A percentile compares a stretch with the other conserved stretches of the same genome.
Conservation (phyloP, 1,284 basidiomycete genomes). For the Earliella scabrosa region DNA sequence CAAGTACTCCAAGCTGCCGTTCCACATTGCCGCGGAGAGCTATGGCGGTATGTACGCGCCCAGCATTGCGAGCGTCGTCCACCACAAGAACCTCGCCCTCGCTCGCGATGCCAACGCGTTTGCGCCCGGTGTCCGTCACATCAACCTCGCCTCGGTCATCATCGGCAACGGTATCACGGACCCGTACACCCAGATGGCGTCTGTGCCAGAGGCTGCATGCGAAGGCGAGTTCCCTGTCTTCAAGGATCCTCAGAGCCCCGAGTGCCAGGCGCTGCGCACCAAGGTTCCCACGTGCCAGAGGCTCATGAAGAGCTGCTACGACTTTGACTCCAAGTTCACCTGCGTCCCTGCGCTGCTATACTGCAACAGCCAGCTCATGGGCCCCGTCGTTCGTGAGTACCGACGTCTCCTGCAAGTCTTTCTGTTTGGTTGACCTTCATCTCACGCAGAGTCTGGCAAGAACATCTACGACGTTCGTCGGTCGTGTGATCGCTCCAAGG, state of each 20-base stretch:
- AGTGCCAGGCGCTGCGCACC: conserved; percentile 65
- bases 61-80: conserved; percentile 77
- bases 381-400: conserved; percentile 62
- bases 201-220: conserved; percentile 84
- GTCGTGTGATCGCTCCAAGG: conserved; percentile 70
- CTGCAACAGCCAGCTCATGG: conserved; percentile 65
- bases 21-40: conserved; percentile 79
- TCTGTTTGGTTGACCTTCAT: neutral
- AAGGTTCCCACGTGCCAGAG: conserved; percentile 77
- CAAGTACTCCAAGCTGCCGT: conserved; percentile 67
- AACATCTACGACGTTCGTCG: conserved; percentile 88
- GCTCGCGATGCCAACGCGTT: conserved; percentile 39
- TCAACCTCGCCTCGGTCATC: conserved; percentile 82
- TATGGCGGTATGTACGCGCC: conserved; percentile 86
- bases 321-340: conserved; percentile 57
- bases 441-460: conserved; percentile 55
- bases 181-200: conserved; percentile 71
- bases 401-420: conserved; percentile 39
- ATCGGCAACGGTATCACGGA: conserved; percentile 88
- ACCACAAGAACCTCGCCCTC: conserved; percentile 72
- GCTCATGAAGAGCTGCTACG: conserved; percentile 69
- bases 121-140: conserved; percentile 46
- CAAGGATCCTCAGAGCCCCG: conserved; percentile 64
- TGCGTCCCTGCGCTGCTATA: conserved; percentile 69
- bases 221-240: conserved; percentile 79